Evolutionary conservation across 2,329 filamentous ascomycete species (phyloP).

Genomic region (Tolypocladium tropicale): DNA sequence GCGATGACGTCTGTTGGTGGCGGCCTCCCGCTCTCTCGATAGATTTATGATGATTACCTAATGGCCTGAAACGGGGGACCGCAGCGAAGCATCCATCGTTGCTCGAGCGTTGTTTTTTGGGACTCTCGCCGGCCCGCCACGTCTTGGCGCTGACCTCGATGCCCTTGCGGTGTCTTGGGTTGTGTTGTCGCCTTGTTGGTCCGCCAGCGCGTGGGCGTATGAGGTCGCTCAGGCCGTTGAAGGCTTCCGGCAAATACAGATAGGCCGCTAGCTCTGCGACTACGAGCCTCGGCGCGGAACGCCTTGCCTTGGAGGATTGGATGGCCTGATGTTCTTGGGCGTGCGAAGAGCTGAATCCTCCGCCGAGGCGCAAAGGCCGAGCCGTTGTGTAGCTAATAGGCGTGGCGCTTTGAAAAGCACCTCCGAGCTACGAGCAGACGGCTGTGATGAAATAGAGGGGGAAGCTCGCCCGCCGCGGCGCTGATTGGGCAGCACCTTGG

Average conservation of each 20-base stretch:
- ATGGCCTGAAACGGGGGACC: too few species aligned
- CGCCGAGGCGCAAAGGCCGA: neutral
- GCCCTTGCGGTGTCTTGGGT: too few species aligned
- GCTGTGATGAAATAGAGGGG: constrained; percentile 1
- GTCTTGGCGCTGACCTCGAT: too few species aligned
- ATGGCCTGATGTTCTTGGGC: neutral
- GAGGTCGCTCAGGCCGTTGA: neutral
- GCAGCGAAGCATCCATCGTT: too few species aligned
- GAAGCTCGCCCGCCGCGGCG: neutral
- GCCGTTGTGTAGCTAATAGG: neutral
- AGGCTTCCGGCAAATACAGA: too few species aligned
- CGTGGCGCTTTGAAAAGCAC: neutral
- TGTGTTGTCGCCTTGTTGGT: too few species aligned
- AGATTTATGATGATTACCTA: neutral
- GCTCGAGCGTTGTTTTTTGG: too few species aligned
- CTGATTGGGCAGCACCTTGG: constrained; percentile 3
- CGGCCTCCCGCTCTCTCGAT: neutral
- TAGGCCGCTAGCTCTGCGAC: neutral
- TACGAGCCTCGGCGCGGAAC: neutral
- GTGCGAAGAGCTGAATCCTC: neutral
- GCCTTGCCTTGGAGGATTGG: neutral
- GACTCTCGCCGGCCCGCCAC: too few species aligned
- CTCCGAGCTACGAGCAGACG: neutral
- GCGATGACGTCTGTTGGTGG: neutral
- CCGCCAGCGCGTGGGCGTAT: too few species aligned